Evolutionary conservation across 768 basidiomycete genomes (phyloP), one percentile per base, ranked within the genome.

Genomic region (Suillus variegatus): DNA sequence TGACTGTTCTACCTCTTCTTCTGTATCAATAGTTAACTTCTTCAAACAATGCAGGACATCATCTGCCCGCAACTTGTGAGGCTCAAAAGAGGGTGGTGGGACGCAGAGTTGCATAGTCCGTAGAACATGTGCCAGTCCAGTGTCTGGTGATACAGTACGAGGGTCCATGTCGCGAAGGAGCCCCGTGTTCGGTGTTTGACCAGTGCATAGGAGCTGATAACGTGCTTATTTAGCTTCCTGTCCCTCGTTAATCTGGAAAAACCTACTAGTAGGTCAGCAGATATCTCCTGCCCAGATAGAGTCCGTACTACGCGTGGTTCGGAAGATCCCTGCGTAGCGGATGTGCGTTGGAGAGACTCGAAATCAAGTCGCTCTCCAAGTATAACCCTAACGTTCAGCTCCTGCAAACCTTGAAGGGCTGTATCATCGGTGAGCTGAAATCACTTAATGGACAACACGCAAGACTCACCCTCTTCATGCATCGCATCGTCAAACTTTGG

Each of bases 331-430:
- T 56, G 57, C 10, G 22, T 64, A 18, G 41, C 47, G 6, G 58
- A 43, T 6, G 36, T 10, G 64, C 71, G 70, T 47, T 71, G 66
- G 28, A 81, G 65, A 2, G 81, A 80, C 46, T 73, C 64, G 61
- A 85, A 70, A 69, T 86, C 85, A 10, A 88, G 75, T 12, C 86
- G 80, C 63, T 87, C 85, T 20, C 84, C 85, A 5, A 88, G 79
- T 46, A 89, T 80, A 6, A 84, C 78, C 20, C 79, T 74, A 13
- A 90, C 77, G 35, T 79, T 79, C 18, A 82, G 69, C n/a, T 79
- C 74, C 44, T 82, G 77, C 44, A 84, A 75, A 13, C 80, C 72
- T 32, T 77, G 77, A 3, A 79, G 67, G 65, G 81, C 82, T 82
- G 64, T 35, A 14, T 20, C 41, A 22, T 41, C 6, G 40, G 18